Percentiles rank a stretch among this genome's conserved stretches.
These are phyloP conservation scores for Pulveroboletus frians DNA, from an alignment of 768 basidiomycete genomes.

Conservation along the genomic window DNA sequence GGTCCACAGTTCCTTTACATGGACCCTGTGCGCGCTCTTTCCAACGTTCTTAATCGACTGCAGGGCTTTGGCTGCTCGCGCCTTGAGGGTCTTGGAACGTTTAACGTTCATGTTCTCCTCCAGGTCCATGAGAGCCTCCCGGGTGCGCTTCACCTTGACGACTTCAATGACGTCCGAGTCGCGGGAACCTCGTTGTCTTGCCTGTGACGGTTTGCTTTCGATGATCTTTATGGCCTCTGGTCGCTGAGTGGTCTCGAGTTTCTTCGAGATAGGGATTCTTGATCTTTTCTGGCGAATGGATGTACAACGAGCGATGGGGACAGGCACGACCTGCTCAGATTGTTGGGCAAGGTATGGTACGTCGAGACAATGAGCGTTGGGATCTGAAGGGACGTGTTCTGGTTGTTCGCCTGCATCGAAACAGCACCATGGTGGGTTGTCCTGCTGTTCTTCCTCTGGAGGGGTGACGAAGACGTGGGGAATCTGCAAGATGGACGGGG, in stretches of 20 bases:
- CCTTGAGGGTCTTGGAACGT: constrained; percentile 40
- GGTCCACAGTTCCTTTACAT: constrained; percentile 36
- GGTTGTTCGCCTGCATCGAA: constrained; percentile 44
- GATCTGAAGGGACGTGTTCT: constrained; percentile 17
- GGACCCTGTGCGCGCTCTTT: constrained; percentile 33
- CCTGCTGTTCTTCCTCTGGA: constrained; percentile 49
- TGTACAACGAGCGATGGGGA: constrained; percentile 4
- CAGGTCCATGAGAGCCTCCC: constrained; percentile 18
- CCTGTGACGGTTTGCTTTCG: constrained; percentile 15
- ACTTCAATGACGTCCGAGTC: constrained; percentile 53
- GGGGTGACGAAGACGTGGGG: constrained; percentile 54
- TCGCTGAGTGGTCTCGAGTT: constrained; percentile 29
- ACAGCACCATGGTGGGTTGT: constrained; percentile 50
- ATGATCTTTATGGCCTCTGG: constrained; percentile 25
- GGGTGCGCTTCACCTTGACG: constrained; percentile 47
- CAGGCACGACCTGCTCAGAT: constrained; percentile 2
- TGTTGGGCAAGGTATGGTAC: constrained; percentile 24
- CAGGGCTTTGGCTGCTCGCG: constrained; percentile 44
- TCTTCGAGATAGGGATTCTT: constrained; percentile 11
- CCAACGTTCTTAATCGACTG: constrained; percentile 43
- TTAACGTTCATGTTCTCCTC: constrained; percentile 26
- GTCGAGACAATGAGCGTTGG: constrained; percentile 33
- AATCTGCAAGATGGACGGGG: constrained; percentile 21
- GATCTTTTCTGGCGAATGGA: constrained; percentile 7
- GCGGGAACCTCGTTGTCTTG: constrained; percentile 34